Evolutionary conservation across 345 rosid species (phyloP), one percentile per base, ranked within the genome.

Genomic region (Dipteronia dyeriana): DNA sequence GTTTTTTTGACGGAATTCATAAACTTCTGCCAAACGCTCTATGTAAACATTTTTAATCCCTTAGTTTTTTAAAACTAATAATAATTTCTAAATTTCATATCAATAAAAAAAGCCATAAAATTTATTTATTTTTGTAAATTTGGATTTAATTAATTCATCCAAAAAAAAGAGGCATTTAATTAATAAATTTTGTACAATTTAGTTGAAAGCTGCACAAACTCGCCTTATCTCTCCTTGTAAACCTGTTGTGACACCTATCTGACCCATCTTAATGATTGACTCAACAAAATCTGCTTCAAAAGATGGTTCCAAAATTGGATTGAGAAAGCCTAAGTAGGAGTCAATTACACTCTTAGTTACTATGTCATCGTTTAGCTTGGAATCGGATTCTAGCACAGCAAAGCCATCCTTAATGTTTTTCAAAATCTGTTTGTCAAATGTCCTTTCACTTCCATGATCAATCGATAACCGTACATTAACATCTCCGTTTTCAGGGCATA

Each of bases 311-410:
- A 79, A 56, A 2, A 86, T 7, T 0, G 86, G 87, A 62, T 39
- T 77, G 4, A 80, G 75, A 9, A 80, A 14, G n/a, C 86, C 87
- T 16, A 81, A 23, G 57, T 90, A 92, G 7, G 94, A 88, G 82
- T 92, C 89, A 5, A 94, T 78, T 0, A 91, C 57, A 19, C 2
- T 5, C 25, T 76, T 82, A 6, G 97, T 90, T 9, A 63, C 57
- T 5, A n/a, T 57, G 69, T 94, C 93, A 22, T 94, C 90, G 38
- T 87, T 85, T 39, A 94, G 90, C 78, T 86, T 86, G 1, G 97
- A 91, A 41, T 94, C 96, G 0, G 98, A 90, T 76, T 91, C 86
- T 22, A 94, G 79, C 38, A 94, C 92, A 0, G 97, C 97, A 9
- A 87, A 81, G 2, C 98, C 97, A n/a, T 84, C 75, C 62, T 80